Percentiles rank a stretch among this genome's conserved stretches.
phyloP scores from a whole-genome alignment of 1,284 basidiomycete species.

The Taiwanofungus camphoratus region DNA sequence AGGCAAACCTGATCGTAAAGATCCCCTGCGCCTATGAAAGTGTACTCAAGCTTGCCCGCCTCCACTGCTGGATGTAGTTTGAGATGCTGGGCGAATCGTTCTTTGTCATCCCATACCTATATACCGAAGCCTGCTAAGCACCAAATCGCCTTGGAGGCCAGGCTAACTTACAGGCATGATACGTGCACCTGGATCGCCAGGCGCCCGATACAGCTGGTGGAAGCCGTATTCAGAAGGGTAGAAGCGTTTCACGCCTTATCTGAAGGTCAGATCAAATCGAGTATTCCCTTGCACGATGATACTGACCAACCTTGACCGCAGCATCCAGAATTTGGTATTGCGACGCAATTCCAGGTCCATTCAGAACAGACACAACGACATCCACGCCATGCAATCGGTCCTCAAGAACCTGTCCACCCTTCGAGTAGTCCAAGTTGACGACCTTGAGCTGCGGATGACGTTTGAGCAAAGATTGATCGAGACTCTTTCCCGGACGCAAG shows the following conservation, averaged over 20 bases:
- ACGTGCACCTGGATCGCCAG: slow-evolving; percentile 6
- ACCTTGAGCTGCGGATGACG: slow-evolving; percentile 1
- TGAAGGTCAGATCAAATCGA: not conserved
- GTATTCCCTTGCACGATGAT: not conserved
- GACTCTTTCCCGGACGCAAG: slow-evolving; percentile 3
- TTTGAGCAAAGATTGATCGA: not conserved
- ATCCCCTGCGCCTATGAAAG: slow-evolving; percentile 11
- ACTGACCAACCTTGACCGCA: slow-evolving; percentile 6
- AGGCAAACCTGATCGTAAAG: slow-evolving; percentile 7
- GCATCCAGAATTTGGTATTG: slow-evolving; percentile 7
- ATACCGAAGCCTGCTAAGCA: no score
- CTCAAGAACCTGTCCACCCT: slow-evolving; percentile 4
- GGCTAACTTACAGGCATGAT: slow-evolving; percentile 1
- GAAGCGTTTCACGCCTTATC: slow-evolving; percentile 6
- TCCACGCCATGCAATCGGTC: slow-evolving; percentile 6
- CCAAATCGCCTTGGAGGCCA: not conserved
- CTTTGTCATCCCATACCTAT: slow-evolving; percentile 10
- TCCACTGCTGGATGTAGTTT: slow-evolving; percentile 10
- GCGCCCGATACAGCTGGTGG: slow-evolving; percentile 7
- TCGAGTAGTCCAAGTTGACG: slow-evolving; percentile 3
- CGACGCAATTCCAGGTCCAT: slow-evolving; percentile 2
- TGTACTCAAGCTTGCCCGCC: slow-evolving; percentile 7
- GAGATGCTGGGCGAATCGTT: slow-evolving; percentile 4
- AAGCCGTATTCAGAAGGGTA: slow-evolving; percentile 8
- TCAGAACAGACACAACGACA: slow-evolving; percentile 5